Evolutionary conservation across 768 basidiomycete species (phyloP).

Genomic region (Calocera cornea): DNA sequence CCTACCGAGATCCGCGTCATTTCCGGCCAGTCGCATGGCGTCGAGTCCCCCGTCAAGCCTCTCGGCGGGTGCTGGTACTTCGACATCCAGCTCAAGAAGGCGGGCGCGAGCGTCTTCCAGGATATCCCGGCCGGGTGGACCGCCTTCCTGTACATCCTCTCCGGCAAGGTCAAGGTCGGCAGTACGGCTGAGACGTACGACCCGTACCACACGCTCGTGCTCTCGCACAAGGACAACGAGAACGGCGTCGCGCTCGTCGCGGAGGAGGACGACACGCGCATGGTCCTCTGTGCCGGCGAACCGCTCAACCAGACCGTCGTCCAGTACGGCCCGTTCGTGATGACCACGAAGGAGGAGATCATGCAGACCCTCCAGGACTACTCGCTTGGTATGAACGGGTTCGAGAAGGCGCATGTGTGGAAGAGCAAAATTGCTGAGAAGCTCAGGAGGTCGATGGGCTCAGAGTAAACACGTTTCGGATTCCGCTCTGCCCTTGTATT

Average conservation of each 20-base stretch:
- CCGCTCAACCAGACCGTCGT: slow-evolving; percentile 79
- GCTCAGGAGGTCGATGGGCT: slow-evolving; percentile 6
- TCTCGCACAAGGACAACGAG: slow-evolving; percentile 46
- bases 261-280: slow-evolving; percentile 47
- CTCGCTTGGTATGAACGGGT: slow-evolving; percentile 64
- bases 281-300: slow-evolving; percentile 75
- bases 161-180: slow-evolving; percentile 51
- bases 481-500: too few species aligned
- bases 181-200: slow-evolving; percentile 31
- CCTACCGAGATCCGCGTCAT: slow-evolving; percentile 66
- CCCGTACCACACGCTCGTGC: slow-evolving; percentile 68
- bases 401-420: slow-evolving; percentile 83
- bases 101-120: slow-evolving; percentile 56
- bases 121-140: slow-evolving; percentile 83
- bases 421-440: slow-evolving; percentile 54
- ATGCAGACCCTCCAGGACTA: slow-evolving; percentile 71
- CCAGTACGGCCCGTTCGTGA: slow-evolving; percentile 80
- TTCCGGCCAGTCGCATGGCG: slow-evolving; percentile 75
- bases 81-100: slow-evolving; percentile 54
- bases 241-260: slow-evolving; percentile 57
- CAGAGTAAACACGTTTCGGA: neutral
- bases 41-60: slow-evolving; percentile 76
- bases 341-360: slow-evolving; percentile 70
- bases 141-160: slow-evolving; percentile 67
- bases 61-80: slow-evolving; percentile 92